phyloP scores from a whole-genome alignment of 129 eudicot genomes.

The Centrapalus pauciflorus region DNA sequence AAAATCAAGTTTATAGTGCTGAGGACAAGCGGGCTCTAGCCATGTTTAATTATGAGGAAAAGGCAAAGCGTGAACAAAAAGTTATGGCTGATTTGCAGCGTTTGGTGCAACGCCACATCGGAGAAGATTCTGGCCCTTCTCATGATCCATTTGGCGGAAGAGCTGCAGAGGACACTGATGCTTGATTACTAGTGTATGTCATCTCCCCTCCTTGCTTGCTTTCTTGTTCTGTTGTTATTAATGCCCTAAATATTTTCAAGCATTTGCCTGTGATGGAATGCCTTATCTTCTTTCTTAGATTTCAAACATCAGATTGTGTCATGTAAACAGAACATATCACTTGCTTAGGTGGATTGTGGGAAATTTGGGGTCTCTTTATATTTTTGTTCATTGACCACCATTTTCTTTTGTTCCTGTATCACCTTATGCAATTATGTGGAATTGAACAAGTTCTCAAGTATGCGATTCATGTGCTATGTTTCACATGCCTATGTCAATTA shows the following conservation, averaged over 20 bases:
- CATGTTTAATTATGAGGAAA: slow-evolving; percentile 96
- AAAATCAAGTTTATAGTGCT: slow-evolving; percentile 98
- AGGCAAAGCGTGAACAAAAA: slow-evolving; percentile 91
- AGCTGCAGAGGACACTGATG: slow-evolving; percentile 63
- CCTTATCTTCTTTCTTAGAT: neutral
- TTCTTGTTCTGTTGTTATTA: neutral
- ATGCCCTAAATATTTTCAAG: neutral
- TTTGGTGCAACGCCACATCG: slow-evolving; percentile 83
- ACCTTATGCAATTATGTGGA: neutral
- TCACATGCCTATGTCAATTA: neutral
- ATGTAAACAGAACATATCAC: neutral
- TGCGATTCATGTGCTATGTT: neutral
- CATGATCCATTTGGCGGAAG: slow-evolving; percentile 95
- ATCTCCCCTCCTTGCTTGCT: neutral
- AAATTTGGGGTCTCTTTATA: neutral
- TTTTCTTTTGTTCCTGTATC: neutral
- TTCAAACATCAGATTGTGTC: neutral
- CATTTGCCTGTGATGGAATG: neutral
- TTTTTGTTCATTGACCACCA: neutral
- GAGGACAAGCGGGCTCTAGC: slow-evolving; percentile 96
- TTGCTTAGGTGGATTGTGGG: slow-evolving; percentile 10
- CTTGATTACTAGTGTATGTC: slow-evolving; percentile 33
- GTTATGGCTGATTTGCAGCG: slow-evolving; percentile 98
- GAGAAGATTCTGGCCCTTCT: slow-evolving; percentile 80
- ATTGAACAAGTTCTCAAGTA: neutral